These are phyloP conservation scores for Leccinum barrowsii DNA, from an alignment of 768 basidiomycete genomes.

Conservation along the genomic window DNA sequence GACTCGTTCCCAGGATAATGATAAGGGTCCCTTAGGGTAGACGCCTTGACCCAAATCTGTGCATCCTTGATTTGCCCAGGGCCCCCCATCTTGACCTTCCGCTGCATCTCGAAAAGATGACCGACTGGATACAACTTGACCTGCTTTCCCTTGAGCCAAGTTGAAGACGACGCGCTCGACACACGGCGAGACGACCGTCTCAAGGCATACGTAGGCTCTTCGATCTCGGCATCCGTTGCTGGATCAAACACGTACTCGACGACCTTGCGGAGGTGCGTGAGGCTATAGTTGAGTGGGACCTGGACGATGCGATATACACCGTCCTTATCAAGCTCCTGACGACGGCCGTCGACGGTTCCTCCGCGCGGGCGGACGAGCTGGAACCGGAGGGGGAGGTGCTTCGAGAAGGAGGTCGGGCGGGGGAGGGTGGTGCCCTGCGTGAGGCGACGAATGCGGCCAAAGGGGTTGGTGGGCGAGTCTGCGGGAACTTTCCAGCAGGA, in stretches of 20 bases:
- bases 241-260: constrained; percentile 55
- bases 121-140: constrained; percentile 23
- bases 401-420: constrained; percentile 46
- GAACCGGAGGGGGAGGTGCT: constrained; percentile 62
- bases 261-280: constrained; percentile 60
- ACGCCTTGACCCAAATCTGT: constrained; percentile 46
- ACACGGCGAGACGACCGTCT: constrained; percentile 28
- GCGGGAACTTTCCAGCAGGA: constrained; percentile 45
- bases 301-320: constrained; percentile 64
- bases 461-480: constrained; percentile 71
- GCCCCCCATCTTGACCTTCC: constrained; percentile 40
- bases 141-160: constrained; percentile 19
- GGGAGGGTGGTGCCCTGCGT: constrained; percentile 38
- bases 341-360: constrained; percentile 11
- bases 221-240: constrained; percentile 24
- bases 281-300: constrained; percentile 67
- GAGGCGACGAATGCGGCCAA: constrained; percentile 51
- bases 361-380: constrained; percentile 45
- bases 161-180: constrained; percentile 6
- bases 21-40: constrained; percentile 51
- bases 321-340: constrained; percentile 32
- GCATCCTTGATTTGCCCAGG: constrained; percentile 55
- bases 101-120: constrained; percentile 62
- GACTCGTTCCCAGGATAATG: constrained; percentile 39
- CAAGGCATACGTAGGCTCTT: constrained; percentile 11